phyloP scores from a whole-genome alignment of 1,139 yeast species.

The Nadsonia commutata region DNA sequence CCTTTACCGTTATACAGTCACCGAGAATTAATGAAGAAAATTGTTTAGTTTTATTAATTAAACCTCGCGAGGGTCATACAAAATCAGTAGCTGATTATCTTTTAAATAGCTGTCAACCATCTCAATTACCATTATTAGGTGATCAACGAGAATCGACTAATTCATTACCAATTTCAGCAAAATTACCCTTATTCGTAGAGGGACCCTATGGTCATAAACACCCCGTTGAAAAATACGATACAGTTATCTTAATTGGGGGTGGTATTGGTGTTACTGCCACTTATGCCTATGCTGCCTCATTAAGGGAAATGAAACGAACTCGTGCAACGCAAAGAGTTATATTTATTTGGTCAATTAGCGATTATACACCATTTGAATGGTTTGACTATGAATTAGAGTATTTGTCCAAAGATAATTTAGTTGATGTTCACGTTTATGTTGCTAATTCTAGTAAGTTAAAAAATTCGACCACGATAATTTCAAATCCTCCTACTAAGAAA shows the following conservation, averaged over 20 bases:
- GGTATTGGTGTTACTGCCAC: conserved; percentile 56
- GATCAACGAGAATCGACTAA: not conserved
- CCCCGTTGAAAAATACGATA: conserved; percentile 36
- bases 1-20: conserved; percentile 36
- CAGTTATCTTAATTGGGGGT: conserved; percentile 38
- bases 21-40: conserved; percentile 11
- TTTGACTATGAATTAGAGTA: conserved; percentile 34
- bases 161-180: conserved; percentile 1
- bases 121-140: not conserved
- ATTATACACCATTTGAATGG: conserved; percentile 32
- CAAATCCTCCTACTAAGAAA: no score
- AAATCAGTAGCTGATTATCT: conserved; percentile 13
- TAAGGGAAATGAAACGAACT: conserved; percentile 13
- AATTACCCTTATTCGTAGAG: conserved; percentile 29
- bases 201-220: conserved; percentile 43
- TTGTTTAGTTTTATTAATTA: conserved; percentile 20
- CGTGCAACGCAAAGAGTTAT: conserved; percentile 27
- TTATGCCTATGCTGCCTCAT: conserved; percentile 16
- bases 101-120: conserved; percentile 3
- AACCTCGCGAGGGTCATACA: conserved; percentile 22
- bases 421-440: conserved; percentile 29
- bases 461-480: not conserved
- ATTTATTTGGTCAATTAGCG: conserved; percentile 40
- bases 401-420: conserved; percentile 17
- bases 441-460: conserved; percentile 2